These are phyloP conservation scores for Microbotryum scabiosae DNA, from an alignment of 1,284 basidiomycete genomes.

Conservation along the genomic window DNA sequence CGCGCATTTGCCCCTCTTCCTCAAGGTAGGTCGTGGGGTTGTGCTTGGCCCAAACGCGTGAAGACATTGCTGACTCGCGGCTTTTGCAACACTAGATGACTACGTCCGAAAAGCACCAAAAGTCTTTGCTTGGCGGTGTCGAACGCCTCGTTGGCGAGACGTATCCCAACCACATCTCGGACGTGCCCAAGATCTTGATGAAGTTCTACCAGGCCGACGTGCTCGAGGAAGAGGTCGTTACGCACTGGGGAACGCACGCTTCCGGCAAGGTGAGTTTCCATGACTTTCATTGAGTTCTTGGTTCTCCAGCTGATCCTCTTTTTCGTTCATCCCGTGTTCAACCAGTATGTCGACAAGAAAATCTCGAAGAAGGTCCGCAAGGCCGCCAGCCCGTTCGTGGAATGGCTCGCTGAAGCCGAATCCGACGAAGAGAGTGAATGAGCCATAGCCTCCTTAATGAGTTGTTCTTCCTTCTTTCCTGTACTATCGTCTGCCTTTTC, in stretches of 20 bases:
- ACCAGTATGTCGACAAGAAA: conserved; percentile 87
- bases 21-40: conserved; percentile 54
- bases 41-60: not conserved
- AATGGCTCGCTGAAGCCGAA: conserved; percentile 40
- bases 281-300: too few relatives aligned
- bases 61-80: too few relatives aligned
- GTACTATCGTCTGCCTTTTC: not conserved
- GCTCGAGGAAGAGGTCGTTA: conserved; percentile 82
- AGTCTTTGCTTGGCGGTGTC: conserved; percentile 80
- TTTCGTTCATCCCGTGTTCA: not conserved
- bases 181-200: conserved; percentile 90
- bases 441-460: not conserved
- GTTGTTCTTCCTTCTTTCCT: not conserved
- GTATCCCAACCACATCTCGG: conserved; percentile 53
- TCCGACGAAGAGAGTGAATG: conserved; percentile 30
- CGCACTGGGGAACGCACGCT: conserved; percentile 93
- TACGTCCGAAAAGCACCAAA: conserved; percentile 81
- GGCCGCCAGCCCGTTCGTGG: conserved; percentile 89
- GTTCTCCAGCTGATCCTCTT: conserved; percentile 63
- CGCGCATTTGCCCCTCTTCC: conserved; percentile 64
- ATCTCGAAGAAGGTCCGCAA: conserved; percentile 91
- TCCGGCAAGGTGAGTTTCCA: conserved; percentile 58
- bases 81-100: conserved; percentile 40
- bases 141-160: conserved; percentile 70
- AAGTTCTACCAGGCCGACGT: conserved; percentile 85